A percentile compares a stretch with the other conserved stretches of the same genome.
These are phyloP conservation scores for Lactarius evosmus DNA, from an alignment of 768 basidiomycete species.

Conservation along the genomic window DNA sequence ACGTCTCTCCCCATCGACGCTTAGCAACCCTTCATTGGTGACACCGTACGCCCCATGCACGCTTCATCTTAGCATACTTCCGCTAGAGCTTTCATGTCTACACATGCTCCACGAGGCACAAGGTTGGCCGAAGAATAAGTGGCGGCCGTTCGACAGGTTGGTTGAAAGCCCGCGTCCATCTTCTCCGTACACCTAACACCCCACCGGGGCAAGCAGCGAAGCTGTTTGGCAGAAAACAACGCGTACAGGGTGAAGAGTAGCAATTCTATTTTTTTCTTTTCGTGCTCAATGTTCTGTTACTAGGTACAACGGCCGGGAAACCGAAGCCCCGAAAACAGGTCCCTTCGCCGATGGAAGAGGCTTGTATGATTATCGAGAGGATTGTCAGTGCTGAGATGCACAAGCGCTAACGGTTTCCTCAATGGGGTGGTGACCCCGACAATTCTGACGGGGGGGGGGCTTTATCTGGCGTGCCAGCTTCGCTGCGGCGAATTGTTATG, in stretches of 20 bases:
- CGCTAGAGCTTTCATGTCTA: constrained; percentile 69
- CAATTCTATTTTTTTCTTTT: neutral
- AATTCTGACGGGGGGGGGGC: constrained; percentile 22
- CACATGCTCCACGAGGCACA: constrained; percentile 61
- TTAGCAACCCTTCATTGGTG: constrained; percentile 61
- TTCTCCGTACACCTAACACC: constrained; percentile 63
- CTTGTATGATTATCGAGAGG: constrained; percentile 64
- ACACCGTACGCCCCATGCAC: constrained; percentile 73
- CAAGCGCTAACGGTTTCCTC: constrained; percentile 54
- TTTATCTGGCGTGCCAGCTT: constrained; percentile 74
- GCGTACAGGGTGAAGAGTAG: constrained; percentile 57
- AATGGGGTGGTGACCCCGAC: constrained; percentile 50
- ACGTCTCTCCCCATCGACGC: constrained; percentile 57
- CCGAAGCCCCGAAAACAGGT: constrained; percentile 54
- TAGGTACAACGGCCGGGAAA: constrained; percentile 81
- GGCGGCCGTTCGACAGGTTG: constrained; percentile 80
- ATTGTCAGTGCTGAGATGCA: constrained; percentile 69
- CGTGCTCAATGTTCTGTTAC: neutral
- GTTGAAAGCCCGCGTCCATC: constrained; percentile 86
- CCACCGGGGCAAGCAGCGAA: constrained; percentile 35
- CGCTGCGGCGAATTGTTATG: constrained; percentile 81
- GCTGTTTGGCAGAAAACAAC: constrained; percentile 68
- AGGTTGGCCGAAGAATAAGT: constrained; percentile 69
- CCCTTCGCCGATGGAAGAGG: constrained; percentile 71
- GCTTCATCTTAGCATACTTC: constrained; percentile 63